These are phyloP conservation scores for Ettlia oleoabundans DNA, from an alignment of 139 green algal species.

Conservation along the genomic window DNA sequence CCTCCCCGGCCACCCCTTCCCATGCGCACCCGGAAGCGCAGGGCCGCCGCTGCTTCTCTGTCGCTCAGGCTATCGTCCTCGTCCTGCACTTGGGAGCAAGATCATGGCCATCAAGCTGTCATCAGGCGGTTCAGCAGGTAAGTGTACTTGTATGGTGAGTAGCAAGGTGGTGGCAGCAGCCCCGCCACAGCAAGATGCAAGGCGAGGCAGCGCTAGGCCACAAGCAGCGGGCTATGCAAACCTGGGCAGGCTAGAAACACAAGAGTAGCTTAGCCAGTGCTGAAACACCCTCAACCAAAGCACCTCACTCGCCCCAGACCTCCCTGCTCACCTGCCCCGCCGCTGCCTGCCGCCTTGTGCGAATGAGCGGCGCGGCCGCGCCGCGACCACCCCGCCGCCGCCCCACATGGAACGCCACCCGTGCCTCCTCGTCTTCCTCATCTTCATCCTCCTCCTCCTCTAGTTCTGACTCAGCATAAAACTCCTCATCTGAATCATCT, in stretches of 20 bases:
- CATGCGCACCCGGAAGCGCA: background rate
- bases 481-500: background rate
- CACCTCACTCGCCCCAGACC: background rate
- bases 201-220: too few relatives aligned
- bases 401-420: background rate
- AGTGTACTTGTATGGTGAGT: too few relatives aligned
- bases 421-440: slow-evolving; percentile 1
- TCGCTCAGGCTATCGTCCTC: background rate
- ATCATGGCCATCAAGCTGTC: too few relatives aligned
- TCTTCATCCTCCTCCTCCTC: background rate
- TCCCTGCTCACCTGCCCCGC: background rate
- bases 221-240: too few relatives aligned
- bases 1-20: too few relatives aligned
- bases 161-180: too few relatives aligned
- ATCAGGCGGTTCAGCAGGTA: too few relatives aligned
- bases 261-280: too few relatives aligned
- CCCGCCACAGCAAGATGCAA: too few relatives aligned
- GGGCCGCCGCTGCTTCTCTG: background rate
- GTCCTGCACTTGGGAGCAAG: too few relatives aligned
- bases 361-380: background rate
- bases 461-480: background rate
- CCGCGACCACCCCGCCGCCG: background rate
- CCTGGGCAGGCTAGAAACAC: too few relatives aligned
- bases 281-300: background rate
- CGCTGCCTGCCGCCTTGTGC: background rate